Evolutionary conservation across 805 yeast species (phyloP).

Genomic region (Ogataea populi-albae): DNA sequence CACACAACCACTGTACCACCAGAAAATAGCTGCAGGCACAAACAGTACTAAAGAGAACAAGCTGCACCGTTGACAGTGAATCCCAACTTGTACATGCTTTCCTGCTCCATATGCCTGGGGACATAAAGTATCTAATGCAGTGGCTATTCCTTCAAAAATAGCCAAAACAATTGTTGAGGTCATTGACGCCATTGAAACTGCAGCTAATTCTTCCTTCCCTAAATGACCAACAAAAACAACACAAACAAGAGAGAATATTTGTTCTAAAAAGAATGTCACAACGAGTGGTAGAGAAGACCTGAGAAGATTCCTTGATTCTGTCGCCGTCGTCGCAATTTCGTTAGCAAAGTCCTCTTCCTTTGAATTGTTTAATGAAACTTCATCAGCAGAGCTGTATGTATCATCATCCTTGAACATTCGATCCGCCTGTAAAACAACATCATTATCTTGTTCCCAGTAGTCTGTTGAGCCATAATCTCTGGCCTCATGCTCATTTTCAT

Average conservation of each 20-base stretch:
- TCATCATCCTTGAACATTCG: constrained; percentile 23
- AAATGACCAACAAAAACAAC: constrained; percentile 75
- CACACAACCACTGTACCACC: constrained; percentile 57
- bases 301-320: constrained; percentile 35
- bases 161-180: constrained; percentile 75
- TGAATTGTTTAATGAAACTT: constrained; percentile 11
- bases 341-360: constrained; percentile 33
- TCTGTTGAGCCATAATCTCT: constrained; percentile 21
- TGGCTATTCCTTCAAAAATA: constrained; percentile 71
- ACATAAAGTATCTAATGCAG: constrained; percentile 74
- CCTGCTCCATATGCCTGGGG: constrained; percentile 77
- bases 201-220: constrained; percentile 71
- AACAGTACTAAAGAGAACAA: constrained; percentile 56
- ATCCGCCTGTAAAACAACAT: constrained; percentile 25
- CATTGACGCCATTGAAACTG: constrained; percentile 74
- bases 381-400: constrained; percentile 15
- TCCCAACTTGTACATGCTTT: constrained; percentile 60
- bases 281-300: constrained; percentile 55
- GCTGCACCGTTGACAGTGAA: constrained; percentile 65
- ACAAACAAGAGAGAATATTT: constrained; percentile 62
- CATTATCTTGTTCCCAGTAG: constrained; percentile 19
- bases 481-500: constrained; percentile 13
- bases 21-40: constrained; percentile 57
- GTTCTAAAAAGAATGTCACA: constrained; percentile 63
- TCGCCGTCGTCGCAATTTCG: constrained; percentile 23